Evolutionary conservation across 2,329 filamentous ascomycete species (phyloP), one percentile per base, ranked within the genome.

Genomic region (Fusarium sp.): DNA sequence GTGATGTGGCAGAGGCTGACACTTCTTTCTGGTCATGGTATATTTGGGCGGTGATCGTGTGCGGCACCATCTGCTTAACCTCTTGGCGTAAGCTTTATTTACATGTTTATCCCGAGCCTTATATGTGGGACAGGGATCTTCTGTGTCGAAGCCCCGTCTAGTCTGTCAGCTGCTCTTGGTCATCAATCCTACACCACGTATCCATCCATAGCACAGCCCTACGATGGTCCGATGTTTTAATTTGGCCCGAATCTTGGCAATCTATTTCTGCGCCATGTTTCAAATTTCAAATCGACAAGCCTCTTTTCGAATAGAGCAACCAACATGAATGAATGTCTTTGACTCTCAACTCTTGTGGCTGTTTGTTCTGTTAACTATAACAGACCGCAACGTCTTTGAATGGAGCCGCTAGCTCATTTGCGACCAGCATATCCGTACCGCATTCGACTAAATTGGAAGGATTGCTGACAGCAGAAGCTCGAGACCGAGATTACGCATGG

Each of bases 191-290:
- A n/a, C 46, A 62, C 25, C 24, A 29, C 48, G 12, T 40, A 44
- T 38, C 43, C 34, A 38, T 34, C 41, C 32, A 57, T 27, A 47
- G 15, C 62, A 67, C 54, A 70, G 67, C 58, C 67, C 62, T 59
- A 38, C 30, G 12, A 25, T 41, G 43, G n/a, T 16, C n/a, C 29
- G 27, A 24, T 40, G 38, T 41, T n/a, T 25, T 20, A 38, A 12
- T 38, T 34, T 48, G 41, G 12, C 41, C 18, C 15, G 48, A 44
- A 41, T 20, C 20, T 34, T 44, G 56, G 52, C 18, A 46, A 45
- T 48, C 58, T 25, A 52, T 47, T 22, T 45, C 41, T 40, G 41
- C 60, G 41, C 53, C 51, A 32, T 34, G 18, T 47, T 24, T 29
- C 16, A 46, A 25, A 15, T 30, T 20, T 8, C 45, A 22, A 25